phyloP scores from a whole-genome alignment of 106 monocot genomes.

The Dendrobium huoshanense region DNA sequence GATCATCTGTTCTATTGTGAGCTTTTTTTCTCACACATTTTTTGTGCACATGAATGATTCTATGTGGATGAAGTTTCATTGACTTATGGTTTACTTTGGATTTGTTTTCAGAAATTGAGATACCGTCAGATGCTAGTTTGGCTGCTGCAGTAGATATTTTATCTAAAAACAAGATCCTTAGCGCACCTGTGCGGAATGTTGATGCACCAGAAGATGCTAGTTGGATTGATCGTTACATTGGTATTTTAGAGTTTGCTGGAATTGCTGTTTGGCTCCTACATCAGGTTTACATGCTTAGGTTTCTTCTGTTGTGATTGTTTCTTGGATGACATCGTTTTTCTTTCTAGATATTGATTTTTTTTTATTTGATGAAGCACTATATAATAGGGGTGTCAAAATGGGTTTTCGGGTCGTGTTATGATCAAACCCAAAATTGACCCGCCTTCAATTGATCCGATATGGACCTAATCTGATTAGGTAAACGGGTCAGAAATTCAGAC shows the following conservation, averaged over 20 bases:
- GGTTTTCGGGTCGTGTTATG: no score
- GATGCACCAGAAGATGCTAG: conserved; percentile 88
- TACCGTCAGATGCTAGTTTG: conserved; percentile 75
- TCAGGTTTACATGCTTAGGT: conserved; percentile 44
- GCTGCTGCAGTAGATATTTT: conserved; percentile 74
- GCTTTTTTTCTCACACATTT: background rate
- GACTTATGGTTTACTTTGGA: background rate
- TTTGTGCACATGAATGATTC: background rate
- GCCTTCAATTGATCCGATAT: no score
- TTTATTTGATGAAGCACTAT: background rate
- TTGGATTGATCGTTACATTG: conserved; percentile 94
- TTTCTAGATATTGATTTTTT: background rate
- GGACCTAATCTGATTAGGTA: no score
- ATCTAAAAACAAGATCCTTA: conserved; percentile 84
- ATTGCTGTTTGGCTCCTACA: conserved; percentile 92
- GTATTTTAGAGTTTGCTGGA: conserved; percentile 89
- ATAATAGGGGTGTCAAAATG: background rate
- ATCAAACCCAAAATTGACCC: no score
- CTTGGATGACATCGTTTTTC: background rate
- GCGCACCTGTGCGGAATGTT: conserved; percentile 78
- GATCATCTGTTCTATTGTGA: background rate
- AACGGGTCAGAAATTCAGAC: no score
- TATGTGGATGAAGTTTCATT: background rate
- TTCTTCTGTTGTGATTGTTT: background rate
- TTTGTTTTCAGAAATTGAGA: conserved; percentile 61